A percentile compares a stretch with the other conserved stretches of the same genome.
Evolutionary conservation across 805 yeast species (phyloP).

Genomic region (Starmerella floricola): DNA sequence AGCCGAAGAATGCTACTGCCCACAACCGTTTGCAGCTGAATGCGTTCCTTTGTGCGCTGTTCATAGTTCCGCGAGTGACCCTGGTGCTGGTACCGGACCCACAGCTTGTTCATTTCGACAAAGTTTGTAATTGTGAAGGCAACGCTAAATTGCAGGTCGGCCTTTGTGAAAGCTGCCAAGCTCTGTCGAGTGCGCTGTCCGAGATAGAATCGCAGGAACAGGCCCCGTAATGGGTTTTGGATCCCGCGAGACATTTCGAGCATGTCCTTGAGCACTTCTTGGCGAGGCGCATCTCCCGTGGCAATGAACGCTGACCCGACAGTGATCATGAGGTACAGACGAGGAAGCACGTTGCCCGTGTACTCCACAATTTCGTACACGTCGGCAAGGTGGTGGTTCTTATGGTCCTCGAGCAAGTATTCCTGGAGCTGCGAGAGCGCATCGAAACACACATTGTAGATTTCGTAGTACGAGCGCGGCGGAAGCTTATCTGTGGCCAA

Average conservation of each 20-base stretch:
- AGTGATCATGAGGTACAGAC: constrained; percentile 87
- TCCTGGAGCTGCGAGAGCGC: constrained; percentile 56
- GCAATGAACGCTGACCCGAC: constrained; percentile 85
- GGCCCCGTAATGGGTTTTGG: constrained; percentile 86
- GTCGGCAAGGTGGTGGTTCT: constrained; percentile 66
- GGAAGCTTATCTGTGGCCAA: constrained; percentile 60
- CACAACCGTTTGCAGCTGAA: constrained; percentile 78
- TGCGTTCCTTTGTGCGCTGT: constrained; percentile 64
- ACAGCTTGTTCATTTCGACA: constrained; percentile 92
- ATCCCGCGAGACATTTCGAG: constrained; percentile 96
- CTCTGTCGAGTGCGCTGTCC: constrained; percentile 69
- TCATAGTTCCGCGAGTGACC: constrained; percentile 78
- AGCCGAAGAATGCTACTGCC: constrained; percentile 86
- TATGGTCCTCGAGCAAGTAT: constrained; percentile 55
- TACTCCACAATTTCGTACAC: constrained; percentile 90
- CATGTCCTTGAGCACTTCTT: constrained; percentile 88
- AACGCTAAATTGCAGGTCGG: constrained; percentile 47
- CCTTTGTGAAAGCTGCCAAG: constrained; percentile 33
- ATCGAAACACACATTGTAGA: constrained; percentile 75
- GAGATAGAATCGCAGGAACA: constrained; percentile 78
- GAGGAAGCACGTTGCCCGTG: constrained; percentile 79
- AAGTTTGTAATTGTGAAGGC: constrained; percentile 75
- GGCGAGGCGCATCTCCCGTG: constrained; percentile 61
- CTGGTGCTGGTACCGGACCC: constrained; percentile 95
- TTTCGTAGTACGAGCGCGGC: constrained; percentile 88